These are phyloP conservation scores for Phytophthora citrophthora DNA, from an alignment of 352 stramenopile species.

Conservation along the genomic window DNA sequence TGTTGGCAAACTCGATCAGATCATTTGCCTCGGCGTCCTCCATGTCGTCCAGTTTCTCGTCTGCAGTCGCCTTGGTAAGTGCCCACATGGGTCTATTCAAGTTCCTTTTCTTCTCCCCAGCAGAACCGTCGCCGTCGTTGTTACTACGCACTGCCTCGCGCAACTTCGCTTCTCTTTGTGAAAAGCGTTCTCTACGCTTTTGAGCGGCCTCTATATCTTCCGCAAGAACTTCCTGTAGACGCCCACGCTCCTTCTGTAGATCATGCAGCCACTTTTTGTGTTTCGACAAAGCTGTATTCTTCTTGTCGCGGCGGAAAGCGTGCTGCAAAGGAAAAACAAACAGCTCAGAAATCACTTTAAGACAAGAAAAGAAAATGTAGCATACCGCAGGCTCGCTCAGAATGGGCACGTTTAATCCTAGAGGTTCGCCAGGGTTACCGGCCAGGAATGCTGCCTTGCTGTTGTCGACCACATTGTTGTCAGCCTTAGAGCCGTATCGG, in stretches of 20 bases:
- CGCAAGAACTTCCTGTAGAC: constrained; percentile 80
- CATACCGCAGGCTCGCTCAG: constrained; percentile 67
- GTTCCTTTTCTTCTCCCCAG: constrained; percentile 37
- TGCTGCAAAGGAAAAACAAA: constrained; percentile 42
- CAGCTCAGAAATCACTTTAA: background rate
- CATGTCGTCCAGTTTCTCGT: constrained; percentile 76
- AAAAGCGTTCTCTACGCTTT: constrained; percentile 75
- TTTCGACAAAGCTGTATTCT: constrained; percentile 91
- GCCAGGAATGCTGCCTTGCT: constrained; percentile 79
- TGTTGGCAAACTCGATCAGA: constrained; percentile 94
- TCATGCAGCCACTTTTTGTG: constrained; percentile 94
- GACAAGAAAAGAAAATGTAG: constrained; percentile 5
- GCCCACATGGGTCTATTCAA: constrained; percentile 89
- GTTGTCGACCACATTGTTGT: constrained; percentile 50
- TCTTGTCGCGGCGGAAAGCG: constrained; percentile 88
- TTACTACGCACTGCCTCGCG: constrained; percentile 65
- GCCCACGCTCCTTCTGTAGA: constrained; percentile 90
- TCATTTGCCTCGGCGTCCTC: constrained; percentile 90
- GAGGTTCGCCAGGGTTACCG: constrained; percentile 65
- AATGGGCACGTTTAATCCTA: constrained; percentile 87
- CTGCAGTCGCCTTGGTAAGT: constrained; percentile 84
- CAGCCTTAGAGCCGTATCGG: constrained; percentile 35
- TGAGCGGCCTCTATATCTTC: constrained; percentile 79
- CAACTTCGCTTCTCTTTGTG: constrained; percentile 78
- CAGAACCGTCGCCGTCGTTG: constrained; percentile 32